Evolutionary conservation across 371 early-diverging fungal species (phyloP).

Genomic region (Mucor sp.): DNA sequence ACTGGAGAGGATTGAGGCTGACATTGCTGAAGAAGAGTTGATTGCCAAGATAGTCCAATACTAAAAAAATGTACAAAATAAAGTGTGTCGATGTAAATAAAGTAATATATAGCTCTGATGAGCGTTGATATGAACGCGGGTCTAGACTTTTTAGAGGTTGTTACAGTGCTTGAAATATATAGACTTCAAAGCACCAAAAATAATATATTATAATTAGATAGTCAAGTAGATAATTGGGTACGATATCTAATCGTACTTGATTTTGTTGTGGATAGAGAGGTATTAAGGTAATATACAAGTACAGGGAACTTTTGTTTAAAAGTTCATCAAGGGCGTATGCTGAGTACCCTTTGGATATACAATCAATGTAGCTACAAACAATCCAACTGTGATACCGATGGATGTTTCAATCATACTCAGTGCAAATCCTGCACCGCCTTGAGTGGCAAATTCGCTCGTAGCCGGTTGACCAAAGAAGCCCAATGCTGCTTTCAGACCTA

Average conservation of each 20-base stretch:
- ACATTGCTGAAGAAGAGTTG: conserved; percentile 16
- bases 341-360: conserved; percentile 60
- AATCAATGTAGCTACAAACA: conserved; percentile 58
- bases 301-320: conserved; percentile 26
- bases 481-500: conserved; percentile 48
- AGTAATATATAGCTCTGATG: background rate
- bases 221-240: background rate
- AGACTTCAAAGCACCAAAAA: background rate
- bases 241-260: background rate
- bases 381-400: conserved; percentile 58
- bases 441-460: conserved; percentile 38
- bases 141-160: background rate
- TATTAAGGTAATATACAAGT: background rate
- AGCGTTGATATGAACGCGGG: background rate
- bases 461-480: conserved; percentile 39
- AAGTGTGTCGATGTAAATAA: background rate
- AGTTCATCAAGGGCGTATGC: conserved; percentile 64
- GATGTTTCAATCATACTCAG: conserved; percentile 53
- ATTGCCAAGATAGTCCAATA: conserved; percentile 13
- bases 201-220: background rate
- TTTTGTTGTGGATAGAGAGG: background rate
- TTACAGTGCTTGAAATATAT: background rate
- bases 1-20: conserved; percentile 18
- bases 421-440: conserved; percentile 53
- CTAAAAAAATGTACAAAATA: conserved; percentile 6